Evolutionary conservation across 164 flowering plant genomes (phyloP).

Genomic region (Berberis thunbergii): DNA sequence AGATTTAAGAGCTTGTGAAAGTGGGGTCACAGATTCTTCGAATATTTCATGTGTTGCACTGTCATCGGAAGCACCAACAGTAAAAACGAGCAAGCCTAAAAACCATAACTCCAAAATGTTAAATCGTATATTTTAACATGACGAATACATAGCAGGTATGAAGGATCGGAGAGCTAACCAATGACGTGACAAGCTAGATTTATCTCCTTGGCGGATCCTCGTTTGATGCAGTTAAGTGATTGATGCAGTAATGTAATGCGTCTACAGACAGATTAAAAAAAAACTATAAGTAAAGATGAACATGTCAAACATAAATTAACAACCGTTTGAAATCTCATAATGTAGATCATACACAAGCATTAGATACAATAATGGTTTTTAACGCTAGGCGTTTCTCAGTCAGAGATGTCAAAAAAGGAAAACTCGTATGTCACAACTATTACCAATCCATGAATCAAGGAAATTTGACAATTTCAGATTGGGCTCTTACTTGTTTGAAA

Average conservation of each 20-base stretch:
- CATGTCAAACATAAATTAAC: background rate
- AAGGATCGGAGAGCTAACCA: conserved; percentile 29
- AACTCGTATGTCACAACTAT: background rate
- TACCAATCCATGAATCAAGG: background rate
- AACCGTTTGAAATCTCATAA: background rate
- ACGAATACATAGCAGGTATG: background rate
- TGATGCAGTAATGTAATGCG: conserved; percentile 69
- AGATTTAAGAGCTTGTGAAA: conserved; percentile 62
- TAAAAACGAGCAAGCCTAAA: conserved; percentile 68
- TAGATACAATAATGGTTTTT: no score
- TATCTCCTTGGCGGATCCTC: conserved; percentile 65
- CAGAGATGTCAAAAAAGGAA: background rate
- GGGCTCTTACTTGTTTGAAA: conserved; percentile 67
- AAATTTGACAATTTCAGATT: background rate
- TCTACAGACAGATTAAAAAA: conserved; percentile 23
- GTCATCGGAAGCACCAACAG: conserved; percentile 53
- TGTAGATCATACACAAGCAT: background rate
- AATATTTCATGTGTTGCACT: conserved; percentile 60
- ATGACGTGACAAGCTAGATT: conserved; percentile 57
- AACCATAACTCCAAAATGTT: conserved; percentile 1
- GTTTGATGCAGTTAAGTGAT: conserved; percentile 56
- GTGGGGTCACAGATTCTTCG: conserved; percentile 47
- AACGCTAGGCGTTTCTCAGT: background rate
- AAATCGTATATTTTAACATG: background rate
- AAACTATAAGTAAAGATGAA: background rate